Base-by-base conservation (phyloP, 2,329 filamentous ascomycete species). In the Sporothrix dimorphospora region DNA sequence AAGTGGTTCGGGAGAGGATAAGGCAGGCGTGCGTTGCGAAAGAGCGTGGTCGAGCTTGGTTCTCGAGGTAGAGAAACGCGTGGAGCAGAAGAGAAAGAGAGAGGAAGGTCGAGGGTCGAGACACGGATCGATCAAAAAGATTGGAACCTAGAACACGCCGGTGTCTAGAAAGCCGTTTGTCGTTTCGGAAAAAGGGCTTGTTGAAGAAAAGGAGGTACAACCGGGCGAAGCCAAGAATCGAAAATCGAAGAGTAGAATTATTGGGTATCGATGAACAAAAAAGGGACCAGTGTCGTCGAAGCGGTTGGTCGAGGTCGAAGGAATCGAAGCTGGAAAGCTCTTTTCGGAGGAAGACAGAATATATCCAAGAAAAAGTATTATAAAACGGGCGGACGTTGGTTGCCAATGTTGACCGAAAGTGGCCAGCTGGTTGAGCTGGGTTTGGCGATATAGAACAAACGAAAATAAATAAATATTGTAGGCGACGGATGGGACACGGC, bases 1-100 rank as follows among this genome's bases (percentile, higher is more conserved):
- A 78, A 77, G 63, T 70, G 49, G 27, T 30, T 80, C 78, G 74
- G 49, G 51, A 53, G 47, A 76, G 74, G 71, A 74, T 75, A 73
- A 24, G n/a, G n/a, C 14, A 38, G 51, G 51, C 14, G 49, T 16
- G 27, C 24, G 12, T 55, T 5, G 27, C 19, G 1, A 16, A 30
- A 21, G 24, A 4, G 21, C 40, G 45, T 30, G 57, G 57, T 19
- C 30, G 53, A 59, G 19, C 24, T 51, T 11, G 27, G 34, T 30
- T 63, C n/a, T n/a, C n/a, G n/a, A n/a, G n/a, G n/a, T n/a, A n/a
- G n/a, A n/a, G n/a, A n/a, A n/a, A n/a, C n/a, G n/a, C n/a, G n/a
- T n/a, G n/a, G n/a, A n/a, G n/a, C n/a, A n/a, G 53, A 40, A 34
- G 16, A 51, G 57, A 30, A 12, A 45, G 8, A 21, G 19, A 57